phyloP scores from a whole-genome alignment of 495 filamentous ascomycete species.

The Penicillium crystallinum region DNA sequence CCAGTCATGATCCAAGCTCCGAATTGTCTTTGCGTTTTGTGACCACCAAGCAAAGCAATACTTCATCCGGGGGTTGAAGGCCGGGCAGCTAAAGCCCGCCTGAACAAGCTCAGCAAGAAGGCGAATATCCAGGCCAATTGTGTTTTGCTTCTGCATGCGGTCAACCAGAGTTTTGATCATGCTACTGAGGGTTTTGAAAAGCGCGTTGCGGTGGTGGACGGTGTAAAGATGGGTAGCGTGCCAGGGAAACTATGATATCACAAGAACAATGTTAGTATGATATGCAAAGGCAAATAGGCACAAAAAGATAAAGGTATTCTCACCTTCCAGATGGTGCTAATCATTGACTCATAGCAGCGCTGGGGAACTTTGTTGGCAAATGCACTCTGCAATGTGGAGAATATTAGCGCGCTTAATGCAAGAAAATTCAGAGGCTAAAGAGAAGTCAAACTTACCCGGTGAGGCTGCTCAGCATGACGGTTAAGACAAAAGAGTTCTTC shows the following conservation, averaged over 20 bases:
- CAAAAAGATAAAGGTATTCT: neutral
- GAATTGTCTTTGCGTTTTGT: conserved; percentile 14
- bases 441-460: conserved; percentile 48
- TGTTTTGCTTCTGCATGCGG: conserved; percentile 24
- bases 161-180: conserved; percentile 40
- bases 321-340: conserved; percentile 69
- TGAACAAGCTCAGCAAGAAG: conserved; percentile 54
- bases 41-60: conserved; percentile 24
- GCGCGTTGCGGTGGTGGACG: conserved; percentile 52
- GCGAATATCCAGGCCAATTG: conserved; percentile 44
- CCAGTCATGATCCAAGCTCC: conserved; percentile 5
- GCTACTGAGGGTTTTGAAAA: conserved; percentile 39
- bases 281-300: neutral
- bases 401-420: neutral
- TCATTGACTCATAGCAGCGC: conserved; percentile 69
- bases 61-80: conserved; percentile 57
- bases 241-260: conserved; percentile 58
- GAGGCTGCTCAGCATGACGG: conserved; percentile 63
- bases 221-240: conserved; percentile 56
- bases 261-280: conserved; percentile 1
- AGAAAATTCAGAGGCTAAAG: neutral
- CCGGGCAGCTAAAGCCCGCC: conserved; percentile 56
- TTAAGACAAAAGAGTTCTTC: conserved; percentile 66
- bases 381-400: conserved; percentile 45
- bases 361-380: conserved; percentile 62